Conservation (phyloP, 2,329 filamentous ascomycete species). For the Monilinia fructigena region DNA sequence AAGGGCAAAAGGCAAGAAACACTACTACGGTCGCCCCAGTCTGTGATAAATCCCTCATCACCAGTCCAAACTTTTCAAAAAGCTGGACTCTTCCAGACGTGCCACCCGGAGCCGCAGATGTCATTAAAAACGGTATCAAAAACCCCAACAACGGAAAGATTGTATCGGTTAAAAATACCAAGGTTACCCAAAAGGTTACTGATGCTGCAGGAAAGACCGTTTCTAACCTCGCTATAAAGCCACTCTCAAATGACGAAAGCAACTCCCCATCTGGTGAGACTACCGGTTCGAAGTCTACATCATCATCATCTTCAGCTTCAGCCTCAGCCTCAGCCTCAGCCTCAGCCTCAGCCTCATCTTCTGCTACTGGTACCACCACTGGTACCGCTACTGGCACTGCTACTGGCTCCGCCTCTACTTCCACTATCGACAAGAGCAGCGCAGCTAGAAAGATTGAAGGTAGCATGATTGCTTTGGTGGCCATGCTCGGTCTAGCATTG, state of each 20-base stretch:
- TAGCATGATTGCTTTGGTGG: slow-evolving; percentile 19
- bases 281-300: slow-evolving; percentile 10
- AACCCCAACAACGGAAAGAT: slow-evolving; percentile 65
- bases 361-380: slow-evolving; percentile 42
- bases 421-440: slow-evolving; percentile 17
- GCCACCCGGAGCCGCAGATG: slow-evolving; percentile 64
- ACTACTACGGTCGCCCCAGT: slow-evolving; percentile 56
- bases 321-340: neutral
- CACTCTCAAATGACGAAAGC: slow-evolving; percentile 50
- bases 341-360: slow-evolving; percentile 22
- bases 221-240: slow-evolving; percentile 59
- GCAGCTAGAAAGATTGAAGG: slow-evolving; percentile 16
- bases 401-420: neutral
- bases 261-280: slow-evolving; percentile 49
- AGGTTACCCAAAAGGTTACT: slow-evolving; percentile 57
- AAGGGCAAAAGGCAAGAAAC: slow-evolving; percentile 59
- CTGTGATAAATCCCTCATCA: slow-evolving; percentile 68
- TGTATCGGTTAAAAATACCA: slow-evolving; percentile 54
- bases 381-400: slow-evolving; percentile 40
- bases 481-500: slow-evolving; percentile 14
- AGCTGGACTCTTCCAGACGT: slow-evolving; percentile 75
- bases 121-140: slow-evolving; percentile 75
- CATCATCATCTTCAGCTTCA: neutral
- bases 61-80: slow-evolving; percentile 63
- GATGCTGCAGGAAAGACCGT: slow-evolving; percentile 57